Evolutionary conservation across 139 green algal species (phyloP), one percentile per base, ranked within the genome.

Genomic region (Haematococcus lacustris): DNA sequence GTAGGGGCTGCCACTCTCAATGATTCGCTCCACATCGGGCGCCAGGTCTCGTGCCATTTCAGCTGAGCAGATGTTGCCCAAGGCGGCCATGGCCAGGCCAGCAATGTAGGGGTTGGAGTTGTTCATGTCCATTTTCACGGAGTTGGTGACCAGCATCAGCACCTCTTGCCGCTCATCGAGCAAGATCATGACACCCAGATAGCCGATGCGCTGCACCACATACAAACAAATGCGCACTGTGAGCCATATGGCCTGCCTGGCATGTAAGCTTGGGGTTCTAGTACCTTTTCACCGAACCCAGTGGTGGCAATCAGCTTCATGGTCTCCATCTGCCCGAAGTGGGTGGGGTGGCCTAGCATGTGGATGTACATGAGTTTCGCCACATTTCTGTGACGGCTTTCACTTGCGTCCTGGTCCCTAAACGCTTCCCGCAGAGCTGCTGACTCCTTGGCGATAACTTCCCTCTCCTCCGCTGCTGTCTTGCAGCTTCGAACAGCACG

Each of bases 341-440:
- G 96, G 3, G 95, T 98, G 9, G 95, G 92, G 74, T 99, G 98
- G 26, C 96, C 96, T 57, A 99, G 87, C 95, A 99, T 99, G 85
- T 99, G 96, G 38, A 99, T 97, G 78, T 96, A 99, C 94, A 99
- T 97, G 13, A 99, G 89, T 87, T 99, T 99, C 63, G 94, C 94
- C 3, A 99, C 92, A 81, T 98, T 99, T 32, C 96, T 85, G 78
- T 93, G 88, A 51, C 83, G 57, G 77, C 88, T 91, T 33, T 63
- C 40, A 9, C 61, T 57, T 38, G 65, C 53, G 66, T 91, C 91
- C 82, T 95, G 86, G 38, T 93, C 85, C 71, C 88, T 82, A 80
- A 97, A 96, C 13, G 90, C 89, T 53, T 92, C 88, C 2, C 96
- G 89, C 66, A 99, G 82, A 0, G 91, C 90, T 21, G 96, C 94